phyloP scores from a whole-genome alignment of 83 land plant species.

The Diphasiastrum complanatum region DNA sequence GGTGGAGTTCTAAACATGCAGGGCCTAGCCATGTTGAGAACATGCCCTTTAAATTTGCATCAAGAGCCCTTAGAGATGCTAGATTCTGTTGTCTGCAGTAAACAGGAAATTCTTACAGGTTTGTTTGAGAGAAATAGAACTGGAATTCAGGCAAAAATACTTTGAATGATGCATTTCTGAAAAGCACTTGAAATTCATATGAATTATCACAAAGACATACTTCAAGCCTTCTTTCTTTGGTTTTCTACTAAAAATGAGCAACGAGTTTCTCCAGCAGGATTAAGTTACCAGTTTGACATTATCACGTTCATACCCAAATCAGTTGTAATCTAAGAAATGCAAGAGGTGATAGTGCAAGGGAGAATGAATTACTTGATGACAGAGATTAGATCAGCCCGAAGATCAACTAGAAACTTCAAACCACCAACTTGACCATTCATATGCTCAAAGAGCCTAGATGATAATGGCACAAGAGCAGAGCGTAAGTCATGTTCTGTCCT shows the following conservation, averaged over 20 bases:
- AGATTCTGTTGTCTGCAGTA: slow-evolving; percentile 52
- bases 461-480: slow-evolving; percentile 30
- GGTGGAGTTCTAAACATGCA: slow-evolving; percentile 82
- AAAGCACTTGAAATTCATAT: too few species aligned
- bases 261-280: too few species aligned
- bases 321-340: too few species aligned
- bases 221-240: too few species aligned
- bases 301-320: too few species aligned
- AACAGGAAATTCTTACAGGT: background rate
- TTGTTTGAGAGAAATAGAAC: too few species aligned
- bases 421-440: slow-evolving; percentile 40
- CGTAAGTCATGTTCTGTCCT: slow-evolving; percentile 32
- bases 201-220: too few species aligned
- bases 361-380: background rate
- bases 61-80: slow-evolving; percentile 67
- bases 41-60: slow-evolving; percentile 65
- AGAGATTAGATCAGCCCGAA: slow-evolving; percentile 32
- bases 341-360: background rate
- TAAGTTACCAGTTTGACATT: too few species aligned
- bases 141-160: too few species aligned
- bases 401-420: slow-evolving; percentile 34
- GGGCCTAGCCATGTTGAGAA: slow-evolving; percentile 85
- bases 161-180: too few species aligned
- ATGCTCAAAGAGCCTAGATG: slow-evolving; percentile 31
- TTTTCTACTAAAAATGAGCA: background rate